phyloP scores from a whole-genome alignment of 257 asterid species.

The Plantago ovata region DNA sequence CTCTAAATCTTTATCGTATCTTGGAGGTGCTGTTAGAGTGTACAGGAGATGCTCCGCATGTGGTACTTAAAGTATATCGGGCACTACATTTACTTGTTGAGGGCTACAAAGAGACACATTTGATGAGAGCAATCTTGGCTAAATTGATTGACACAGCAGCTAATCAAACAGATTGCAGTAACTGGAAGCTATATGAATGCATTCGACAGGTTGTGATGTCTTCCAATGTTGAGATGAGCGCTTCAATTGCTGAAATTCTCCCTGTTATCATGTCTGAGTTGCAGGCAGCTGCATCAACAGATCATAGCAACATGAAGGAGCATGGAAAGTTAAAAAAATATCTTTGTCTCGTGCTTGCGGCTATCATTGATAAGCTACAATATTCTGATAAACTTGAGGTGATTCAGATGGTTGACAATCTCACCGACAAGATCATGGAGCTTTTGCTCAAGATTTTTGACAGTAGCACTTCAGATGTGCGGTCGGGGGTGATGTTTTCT shows the following conservation, averaged over 20 bases:
- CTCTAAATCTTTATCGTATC: constrained; percentile 50
- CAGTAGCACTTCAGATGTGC: constrained; percentile 72
- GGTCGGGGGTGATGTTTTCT: constrained; percentile 86
- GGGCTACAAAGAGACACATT: constrained; percentile 76
- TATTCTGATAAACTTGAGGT: constrained; percentile 52
- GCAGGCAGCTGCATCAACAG: constrained; percentile 60
- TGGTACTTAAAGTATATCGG: constrained; percentile 74
- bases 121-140: constrained; percentile 44
- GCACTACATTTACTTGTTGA: constrained; percentile 78
- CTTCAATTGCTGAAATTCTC: constrained; percentile 56
- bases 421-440: constrained; percentile 64
- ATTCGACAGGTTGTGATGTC: constrained; percentile 69
- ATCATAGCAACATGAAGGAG: constrained; percentile 76
- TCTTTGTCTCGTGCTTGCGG: constrained; percentile 78
- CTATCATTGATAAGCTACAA: constrained; percentile 66
- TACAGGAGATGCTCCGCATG: constrained; percentile 61
- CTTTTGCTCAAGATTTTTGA: constrained; percentile 70
- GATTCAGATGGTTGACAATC: too few relatives aligned
- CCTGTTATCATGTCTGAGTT: constrained; percentile 66
- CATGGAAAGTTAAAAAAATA: constrained; percentile 80
- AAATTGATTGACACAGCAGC: constrained; percentile 55
- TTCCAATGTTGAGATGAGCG: constrained; percentile 55
- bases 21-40: constrained; percentile 57
- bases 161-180: constrained; percentile 58
- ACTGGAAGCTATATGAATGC: constrained; percentile 71